Base-by-base conservation (phyloP, 192 early-diverging fungal species). In the Rhizoclosmatium globosum region DNA sequence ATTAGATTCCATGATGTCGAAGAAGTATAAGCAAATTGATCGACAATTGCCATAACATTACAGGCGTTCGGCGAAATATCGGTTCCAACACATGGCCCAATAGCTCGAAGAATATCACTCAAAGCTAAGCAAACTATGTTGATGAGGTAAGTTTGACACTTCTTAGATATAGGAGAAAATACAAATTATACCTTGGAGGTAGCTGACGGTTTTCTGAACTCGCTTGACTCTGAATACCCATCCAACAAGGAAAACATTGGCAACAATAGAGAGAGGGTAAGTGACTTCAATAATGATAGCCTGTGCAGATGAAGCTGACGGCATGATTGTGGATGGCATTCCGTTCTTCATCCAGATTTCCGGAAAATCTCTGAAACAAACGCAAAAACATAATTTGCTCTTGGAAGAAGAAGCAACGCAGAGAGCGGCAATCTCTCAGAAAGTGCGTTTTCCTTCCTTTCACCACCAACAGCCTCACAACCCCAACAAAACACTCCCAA, bases 1-100 rank as follows among this genome's bases (percentile, higher is more conserved):
- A 72, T n/a, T 19, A 58, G 21, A 58, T 21, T 47, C 71, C 71
- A 72, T 53, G 50, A 53, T 7, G 50, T 53, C 50, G 50, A 53
- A 13, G 50, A 7, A 17, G 17, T 17, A 53, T 53, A 53, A 13
- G 50, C 6, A 17, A 53, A 53, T 53, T 53, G 50, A 7, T 7
- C 50, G 6, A 53, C 17, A 7, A 17, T 53, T 17, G 9, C 50
- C 50, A 53, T 53, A 7, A 53, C 50, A 17, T 7, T 53, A 17
- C 50, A 53, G 17, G 50, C 50, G 6, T 13, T 13, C 17, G 50
- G 50, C 9, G 50, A 17, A 17, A 53, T 53, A 17, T 53, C 17
- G 6, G 50, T 53, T 53, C 50, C 50, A 53, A 53, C 17, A 53
- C 50, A 53, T 1, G 50, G 50, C 17, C 50, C 50, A 53, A 53